phyloP scores from a whole-genome alignment of 371 early-diverging fungal species.

The Actinomortierella ambigua region DNA sequence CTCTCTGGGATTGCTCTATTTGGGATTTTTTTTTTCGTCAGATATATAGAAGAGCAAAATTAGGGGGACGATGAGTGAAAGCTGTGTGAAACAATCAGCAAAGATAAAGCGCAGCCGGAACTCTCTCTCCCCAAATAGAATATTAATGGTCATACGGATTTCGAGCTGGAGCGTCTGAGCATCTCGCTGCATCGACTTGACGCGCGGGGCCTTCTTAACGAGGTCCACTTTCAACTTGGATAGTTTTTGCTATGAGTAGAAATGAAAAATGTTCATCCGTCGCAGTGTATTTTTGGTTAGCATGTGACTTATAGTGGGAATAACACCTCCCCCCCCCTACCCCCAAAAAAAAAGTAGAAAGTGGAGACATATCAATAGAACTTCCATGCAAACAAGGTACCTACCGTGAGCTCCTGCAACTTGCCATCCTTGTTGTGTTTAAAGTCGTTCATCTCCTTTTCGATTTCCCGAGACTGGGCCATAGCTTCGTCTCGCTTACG shows the following conservation, averaged over 20 bases:
- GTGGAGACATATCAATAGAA: no score
- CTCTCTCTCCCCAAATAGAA: not conserved
- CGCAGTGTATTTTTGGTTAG: no score
- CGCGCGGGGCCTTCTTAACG: conserved; percentile 53
- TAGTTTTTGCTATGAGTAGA: conserved; percentile 57
- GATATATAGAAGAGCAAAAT: no score
- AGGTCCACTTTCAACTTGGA: conserved; percentile 59
- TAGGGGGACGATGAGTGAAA: not conserved
- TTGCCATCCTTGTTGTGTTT: conserved; percentile 82
- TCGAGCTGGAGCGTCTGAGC: conserved; percentile 74
- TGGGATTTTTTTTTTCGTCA: no score
- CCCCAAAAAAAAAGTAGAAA: not conserved
- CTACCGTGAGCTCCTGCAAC: conserved; percentile 75
- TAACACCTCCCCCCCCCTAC: not conserved
- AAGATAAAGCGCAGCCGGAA: not conserved
- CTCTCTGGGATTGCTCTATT: conserved; percentile 70
- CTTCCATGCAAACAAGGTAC: not conserved
- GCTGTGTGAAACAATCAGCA: no score
- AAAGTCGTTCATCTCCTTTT: conserved; percentile 91
- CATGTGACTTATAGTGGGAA: not conserved
- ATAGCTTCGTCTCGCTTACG: conserved; percentile 50
- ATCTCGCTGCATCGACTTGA: conserved; percentile 73
- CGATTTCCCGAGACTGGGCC: conserved; percentile 60
- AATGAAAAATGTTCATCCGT: not conserved
- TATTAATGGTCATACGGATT: conserved; percentile 50